Base-by-base conservation (phyloP, 106 monocot genomes). In the Apostasia shenzhenica region DNA sequence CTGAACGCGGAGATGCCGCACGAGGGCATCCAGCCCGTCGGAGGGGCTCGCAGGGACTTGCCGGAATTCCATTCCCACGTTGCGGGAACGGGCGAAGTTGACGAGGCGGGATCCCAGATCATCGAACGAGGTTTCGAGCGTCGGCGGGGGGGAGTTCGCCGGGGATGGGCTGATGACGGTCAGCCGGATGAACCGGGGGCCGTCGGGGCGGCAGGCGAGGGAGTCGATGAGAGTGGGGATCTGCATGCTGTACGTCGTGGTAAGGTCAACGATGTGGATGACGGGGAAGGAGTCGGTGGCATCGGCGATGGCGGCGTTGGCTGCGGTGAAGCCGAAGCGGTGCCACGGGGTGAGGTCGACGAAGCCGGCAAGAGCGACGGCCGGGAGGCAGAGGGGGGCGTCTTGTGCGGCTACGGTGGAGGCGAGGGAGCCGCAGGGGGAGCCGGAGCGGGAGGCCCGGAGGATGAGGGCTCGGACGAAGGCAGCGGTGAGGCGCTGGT, bases 161-260 rank as follows among this genome's bases (percentile, higher is more conserved):
- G 50, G 8, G 14, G 56, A 14, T 11, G 56, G 5, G 71, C 53
- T 44, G 1, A 82, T 81, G 5, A 91, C 81, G 48, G 91, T 95
- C 66, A 95, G 86, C 57, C 80, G 63, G 5, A 95, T n/a, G 63
- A 81, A 71, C 0, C 89, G 95, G 1, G 88, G 95, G 3, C 91
- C 91, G 52, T 95, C 95, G 8, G 81, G 77, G 6, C 95, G 85
- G 68, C 26, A 68, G n/a, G 91, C 85, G 13, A 95, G 80, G 9
- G 81, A 49, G 78, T 95, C 95, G 45, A 95, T 95, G 5, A 95
- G 84, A 2, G 95, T 95, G 0, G 95, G 95, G 54, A 95, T 88
- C 71, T 95, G 95, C 95, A 95, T 95, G 84, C 95, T 88, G 70
- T 91, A 84, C 4, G 95, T 95, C 4, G 88, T 82, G 73, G 81